Evolutionary conservation across 73 alveolate species (phyloP).

Genomic region (Paramecium sonneborni): DNA sequence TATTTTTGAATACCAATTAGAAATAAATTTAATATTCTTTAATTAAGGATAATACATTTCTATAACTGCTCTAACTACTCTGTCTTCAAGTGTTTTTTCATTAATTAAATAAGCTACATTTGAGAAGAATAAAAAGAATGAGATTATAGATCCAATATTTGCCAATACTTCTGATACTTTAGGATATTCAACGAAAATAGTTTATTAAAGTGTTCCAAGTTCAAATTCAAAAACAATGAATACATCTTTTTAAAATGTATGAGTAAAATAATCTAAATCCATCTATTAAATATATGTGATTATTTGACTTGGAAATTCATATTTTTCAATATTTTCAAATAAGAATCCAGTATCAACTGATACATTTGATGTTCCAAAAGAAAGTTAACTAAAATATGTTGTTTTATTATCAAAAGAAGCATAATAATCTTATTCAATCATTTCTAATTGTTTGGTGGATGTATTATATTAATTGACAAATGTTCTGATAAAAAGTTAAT

Average conservation of each 20-base stretch:
- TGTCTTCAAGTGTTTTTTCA: slow-evolving; percentile 8
- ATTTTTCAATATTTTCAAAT: background rate
- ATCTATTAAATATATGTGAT: background rate
- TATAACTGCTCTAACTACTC: background rate
- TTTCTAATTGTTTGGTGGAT: background rate
- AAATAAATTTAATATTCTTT: background rate
- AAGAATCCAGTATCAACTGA: slow-evolving; percentile 15
- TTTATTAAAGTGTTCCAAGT: background rate
- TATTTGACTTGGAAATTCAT: background rate
- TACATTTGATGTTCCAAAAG: background rate
- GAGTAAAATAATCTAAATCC: background rate
- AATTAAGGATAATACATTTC: slow-evolving; percentile 13
- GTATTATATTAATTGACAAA: slow-evolving; percentile 22
- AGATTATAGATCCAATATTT: background rate
- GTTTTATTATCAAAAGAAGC: slow-evolving; percentile 30
- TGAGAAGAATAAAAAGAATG: slow-evolving; percentile 25
- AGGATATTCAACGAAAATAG: background rate
- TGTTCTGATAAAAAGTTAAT: background rate
- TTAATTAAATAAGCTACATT: background rate
- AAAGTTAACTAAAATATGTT: background rate
- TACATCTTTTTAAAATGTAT: background rate
- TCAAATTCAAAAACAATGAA: background rate
- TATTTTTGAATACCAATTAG: background rate
- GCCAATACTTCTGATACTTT: slow-evolving; percentile 26
- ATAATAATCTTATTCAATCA: background rate